A percentile compares a stretch with the other conserved stretches of the same genome.
These are phyloP conservation scores for Isoetes taiwanensis DNA, from an alignment of 75 land plant genomes.

Conservation along the genomic window DNA sequence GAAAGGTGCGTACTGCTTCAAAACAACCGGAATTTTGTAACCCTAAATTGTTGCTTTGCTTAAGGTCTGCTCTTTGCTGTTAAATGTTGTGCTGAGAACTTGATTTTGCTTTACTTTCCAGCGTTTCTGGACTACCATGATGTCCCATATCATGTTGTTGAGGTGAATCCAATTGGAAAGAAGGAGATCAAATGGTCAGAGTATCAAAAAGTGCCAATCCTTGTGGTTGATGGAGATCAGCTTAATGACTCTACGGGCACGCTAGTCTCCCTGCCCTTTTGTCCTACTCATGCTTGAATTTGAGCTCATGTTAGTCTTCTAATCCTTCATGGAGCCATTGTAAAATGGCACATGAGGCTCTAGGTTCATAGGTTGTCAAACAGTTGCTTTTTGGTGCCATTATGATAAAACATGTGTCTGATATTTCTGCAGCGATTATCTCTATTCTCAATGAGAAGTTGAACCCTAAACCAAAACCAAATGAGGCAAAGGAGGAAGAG, in stretches of 20 bases:
- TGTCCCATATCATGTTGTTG: constrained; percentile 86
- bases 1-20: constrained; percentile 46
- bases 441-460: constrained; percentile 36
- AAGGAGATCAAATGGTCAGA: constrained; percentile 99
- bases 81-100: neutral
- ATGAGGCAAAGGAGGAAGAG: constrained; percentile 39
- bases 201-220: constrained; percentile 90
- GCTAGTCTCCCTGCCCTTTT: constrained; percentile 1
- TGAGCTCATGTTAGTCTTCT: too few relatives aligned
- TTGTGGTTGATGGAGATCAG: constrained; percentile 83
- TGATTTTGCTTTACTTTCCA: too few relatives aligned
- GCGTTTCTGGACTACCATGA: constrained; percentile 89
- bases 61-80: neutral
- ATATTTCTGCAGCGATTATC: constrained; percentile 60
- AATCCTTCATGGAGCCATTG: too few relatives aligned
- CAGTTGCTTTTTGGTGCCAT: neutral
- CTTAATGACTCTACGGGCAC: constrained; percentile 89
- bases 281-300: constrained; percentile 5
- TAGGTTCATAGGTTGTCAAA: neutral
- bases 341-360: too few relatives aligned
- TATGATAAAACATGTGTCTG: neutral
- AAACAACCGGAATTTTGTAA: neutral
- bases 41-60: neutral
- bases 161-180: constrained; percentile 88
- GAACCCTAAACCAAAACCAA: too few relatives aligned